Evolutionary conservation across 768 basidiomycete genomes (phyloP), one percentile per base, ranked within the genome.

Genomic region (Rhizopogon rudus): DNA sequence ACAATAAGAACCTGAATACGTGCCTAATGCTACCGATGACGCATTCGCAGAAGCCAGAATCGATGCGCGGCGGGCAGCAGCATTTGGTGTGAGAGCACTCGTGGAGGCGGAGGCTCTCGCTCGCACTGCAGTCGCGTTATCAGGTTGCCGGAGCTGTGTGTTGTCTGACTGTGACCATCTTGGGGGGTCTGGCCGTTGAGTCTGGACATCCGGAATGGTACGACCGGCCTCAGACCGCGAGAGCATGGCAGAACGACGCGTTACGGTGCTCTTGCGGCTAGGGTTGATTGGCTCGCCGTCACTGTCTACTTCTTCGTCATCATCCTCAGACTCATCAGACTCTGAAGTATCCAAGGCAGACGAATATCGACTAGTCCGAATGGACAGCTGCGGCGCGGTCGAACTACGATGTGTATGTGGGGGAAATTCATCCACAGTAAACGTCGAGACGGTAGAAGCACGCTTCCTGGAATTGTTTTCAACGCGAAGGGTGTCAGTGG

Each of bases 91-190:
- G 40, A 83, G 54, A 5, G 85, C 84, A 59, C 83, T 83, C 2
- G 82, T 77, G 8, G 86, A 87, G 41, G 69, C 73, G 46, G 82
- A 84, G 25, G 82, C 81, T 1, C 80, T 75, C n/a, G 64, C 65
- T 42, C 80, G 73, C 51, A 37, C 14, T 16, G 49, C 43, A 13
- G 55, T 51, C 5, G 35, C 12, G 6, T 52, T 61, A 52, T 57
- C 51, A 10, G 56, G 28, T 13, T 52, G 60, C 43, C 20, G 14
- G 3, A 52, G 33, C 42, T 76, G 75, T 8, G 76, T 74, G n/a
- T 59, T 56, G n/a, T 63, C 62, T 9, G 59, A 54, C 16, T 57
- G 61, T 41, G 67, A 53, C 42, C 29, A 40, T 44, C 43, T 58
- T 0, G 55, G 52, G 53, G 53, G 52, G 33, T 57, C 60, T 44